Percentiles rank a stretch among this genome's conserved stretches.
Conservation (phyloP, 352 stramenopile species). For the Paralagenidium karlingii region DNA sequence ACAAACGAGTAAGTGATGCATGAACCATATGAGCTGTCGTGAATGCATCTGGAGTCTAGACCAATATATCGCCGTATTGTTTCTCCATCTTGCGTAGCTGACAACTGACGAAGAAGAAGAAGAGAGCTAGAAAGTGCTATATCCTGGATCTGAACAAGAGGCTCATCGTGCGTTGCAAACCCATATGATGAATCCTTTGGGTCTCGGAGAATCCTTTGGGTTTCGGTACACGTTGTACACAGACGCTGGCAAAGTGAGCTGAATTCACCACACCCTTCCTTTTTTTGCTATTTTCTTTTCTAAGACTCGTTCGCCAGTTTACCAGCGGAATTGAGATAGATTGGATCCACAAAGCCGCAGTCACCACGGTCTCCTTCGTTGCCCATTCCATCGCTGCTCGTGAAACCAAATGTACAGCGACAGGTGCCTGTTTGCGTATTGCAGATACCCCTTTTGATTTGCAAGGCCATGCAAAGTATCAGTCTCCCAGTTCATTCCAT, state of each 20-base stretch:
- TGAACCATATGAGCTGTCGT: not conserved
- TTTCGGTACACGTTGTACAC: too few relatives aligned
- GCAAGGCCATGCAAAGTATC: not conserved
- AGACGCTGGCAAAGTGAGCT: too few relatives aligned
- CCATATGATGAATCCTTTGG: too few relatives aligned
- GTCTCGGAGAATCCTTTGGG: too few relatives aligned
- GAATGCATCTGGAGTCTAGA: slow-evolving; percentile 1
- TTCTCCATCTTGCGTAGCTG: slow-evolving; percentile 16
- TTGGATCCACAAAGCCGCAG: slow-evolving; percentile 76
- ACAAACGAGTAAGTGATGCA: slow-evolving; percentile 57
- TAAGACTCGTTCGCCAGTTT: slow-evolving; percentile 41
- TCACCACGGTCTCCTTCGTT: slow-evolving; percentile 79
- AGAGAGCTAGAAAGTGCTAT: too few relatives aligned
- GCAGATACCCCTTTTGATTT: slow-evolving; percentile 32
- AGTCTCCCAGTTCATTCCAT: too few relatives aligned
- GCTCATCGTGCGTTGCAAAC: too few relatives aligned
- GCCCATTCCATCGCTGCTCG: slow-evolving; percentile 63
- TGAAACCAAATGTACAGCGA: slow-evolving; percentile 60
- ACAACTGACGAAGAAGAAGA: slow-evolving; percentile 31
- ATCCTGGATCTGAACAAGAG: too few relatives aligned
- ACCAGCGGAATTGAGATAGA: slow-evolving; percentile 59
- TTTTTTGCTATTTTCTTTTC: too few relatives aligned
- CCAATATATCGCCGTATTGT: not conserved
- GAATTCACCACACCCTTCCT: too few relatives aligned
- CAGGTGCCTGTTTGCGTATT: slow-evolving; percentile 37